Evolutionary conservation across 140 eudicot genomes (phyloP), one percentile per base, ranked within the genome.

Genomic region (Senecio squalidus): DNA sequence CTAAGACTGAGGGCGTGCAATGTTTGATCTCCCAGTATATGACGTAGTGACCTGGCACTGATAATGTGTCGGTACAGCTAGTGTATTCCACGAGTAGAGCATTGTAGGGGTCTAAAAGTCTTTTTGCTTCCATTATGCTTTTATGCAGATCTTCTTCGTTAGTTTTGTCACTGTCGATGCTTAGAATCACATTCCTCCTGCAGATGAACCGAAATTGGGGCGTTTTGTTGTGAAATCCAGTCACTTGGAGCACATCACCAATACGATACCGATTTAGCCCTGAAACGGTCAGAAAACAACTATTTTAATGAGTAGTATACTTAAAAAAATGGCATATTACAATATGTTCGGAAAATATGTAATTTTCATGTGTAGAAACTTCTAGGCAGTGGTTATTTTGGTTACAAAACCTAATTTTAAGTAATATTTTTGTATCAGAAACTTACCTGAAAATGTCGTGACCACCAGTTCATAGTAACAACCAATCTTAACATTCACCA

Each of bases 171-270:
- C 57, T 81, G 81, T 88, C 96, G 46, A 88, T 79, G 85, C 96
- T 88, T 23, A 88, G 80, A 44, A 84, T 79, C 13, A 88, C 94
- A 51, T 84, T 81, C 68, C 85, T 80, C 69, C 96, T 70, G 74
- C 96, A 81, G 60, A 88, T 88, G 88, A 88, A 88, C 52, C 87
- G 77, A 55, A 88, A 88, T 39, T 88, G 90, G 6, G 94, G 96
- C 22, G 91, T 57, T 7, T 53, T 64, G 64, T 88, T 84, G 67
- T 88, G 85, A 72, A 74, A 84, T 71, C 96, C 96, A 50, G 85
- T 82, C 57, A 88, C 96, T 74, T 79, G 96, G 50, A 88, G 96
- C 71, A 88, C 96, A 54, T 88, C 96, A 18, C 96, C 96, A n/a
- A 88, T 82, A 17, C 94, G 86, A 53, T 88, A 88, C 25, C 96